Evolutionary conservation across 1,139 yeast genomes (phyloP).

Genomic region (Debaryomyces fabryi): DNA sequence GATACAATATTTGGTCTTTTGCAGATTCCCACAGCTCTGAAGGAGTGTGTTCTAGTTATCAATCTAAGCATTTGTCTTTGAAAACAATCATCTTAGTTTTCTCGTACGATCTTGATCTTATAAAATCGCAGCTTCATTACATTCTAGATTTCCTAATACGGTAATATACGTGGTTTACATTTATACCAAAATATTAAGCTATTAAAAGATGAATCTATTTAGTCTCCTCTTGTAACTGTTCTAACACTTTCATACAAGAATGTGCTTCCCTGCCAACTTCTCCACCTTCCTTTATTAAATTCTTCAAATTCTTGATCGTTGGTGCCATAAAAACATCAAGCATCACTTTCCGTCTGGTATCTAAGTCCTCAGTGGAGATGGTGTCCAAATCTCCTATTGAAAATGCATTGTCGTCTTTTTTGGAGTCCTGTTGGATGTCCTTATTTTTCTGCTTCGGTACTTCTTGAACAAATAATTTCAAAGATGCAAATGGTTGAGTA

Average conservation of each 20-base stretch:
- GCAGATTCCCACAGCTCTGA: not conserved
- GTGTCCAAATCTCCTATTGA: constrained; percentile 35
- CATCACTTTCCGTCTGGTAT: constrained; percentile 61
- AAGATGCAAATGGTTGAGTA: constrained; percentile 63
- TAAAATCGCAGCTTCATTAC: not conserved
- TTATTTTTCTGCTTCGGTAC: constrained; percentile 17
- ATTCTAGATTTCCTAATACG: constrained; percentile 2
- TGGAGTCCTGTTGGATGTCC: not conserved
- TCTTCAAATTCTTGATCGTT: constrained; percentile 53
- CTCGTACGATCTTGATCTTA: not conserved
- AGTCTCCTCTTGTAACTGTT: constrained; percentile 7
- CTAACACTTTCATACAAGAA: constrained; percentile 24
- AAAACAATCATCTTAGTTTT: not conserved
- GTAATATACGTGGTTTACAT: not conserved
- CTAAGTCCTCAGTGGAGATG: constrained; percentile 56
- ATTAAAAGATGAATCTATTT: not conserved
- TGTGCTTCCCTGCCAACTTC: constrained; percentile 67
- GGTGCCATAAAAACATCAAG: constrained; percentile 54
- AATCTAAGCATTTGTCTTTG: not conserved
- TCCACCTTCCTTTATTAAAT: constrained; percentile 70
- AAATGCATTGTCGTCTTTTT: constrained; percentile 30
- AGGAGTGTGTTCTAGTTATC: not conserved
- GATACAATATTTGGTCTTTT: not conserved
- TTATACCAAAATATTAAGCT: not conserved
- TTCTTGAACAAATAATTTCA: constrained; percentile 54